A percentile compares a stretch with the other conserved stretches of the same genome.
These are phyloP conservation scores for Diaporthe ilicicola DNA, from an alignment of 2,329 filamentous ascomycete species.

Conservation along the genomic window DNA sequence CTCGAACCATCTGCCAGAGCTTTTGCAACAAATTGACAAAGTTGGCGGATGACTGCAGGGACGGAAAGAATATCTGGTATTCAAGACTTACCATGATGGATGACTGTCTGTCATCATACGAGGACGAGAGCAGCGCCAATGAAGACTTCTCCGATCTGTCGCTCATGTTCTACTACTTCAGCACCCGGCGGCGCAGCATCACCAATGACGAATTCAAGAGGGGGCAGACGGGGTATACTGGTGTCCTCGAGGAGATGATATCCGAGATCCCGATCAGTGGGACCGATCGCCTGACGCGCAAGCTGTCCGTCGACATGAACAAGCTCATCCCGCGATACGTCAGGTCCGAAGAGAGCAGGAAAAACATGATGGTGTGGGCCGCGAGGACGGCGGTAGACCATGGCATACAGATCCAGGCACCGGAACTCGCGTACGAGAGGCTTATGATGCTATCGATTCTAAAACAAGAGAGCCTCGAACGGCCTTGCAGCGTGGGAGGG, in stretches of 20 bases:
- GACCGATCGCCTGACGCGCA: constrained; percentile 32
- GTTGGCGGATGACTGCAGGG: background rate
- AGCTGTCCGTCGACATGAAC: constrained; percentile 35
- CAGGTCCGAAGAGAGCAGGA: background rate
- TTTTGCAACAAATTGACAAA: background rate
- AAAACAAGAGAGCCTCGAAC: background rate
- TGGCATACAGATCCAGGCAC: background rate
- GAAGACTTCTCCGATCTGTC: constrained; percentile 11
- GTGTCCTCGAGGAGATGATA: constrained; percentile 35
- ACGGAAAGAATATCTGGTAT: background rate
- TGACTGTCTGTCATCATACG: background rate
- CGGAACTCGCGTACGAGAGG: background rate
- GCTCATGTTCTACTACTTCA: constrained; percentile 33
- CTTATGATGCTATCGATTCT: background rate
- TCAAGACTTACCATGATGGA: background rate
- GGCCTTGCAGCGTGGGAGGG: fast-evolving
- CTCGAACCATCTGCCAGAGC: background rate
- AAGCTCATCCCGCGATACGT: constrained; percentile 28
- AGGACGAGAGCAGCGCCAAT: background rate
- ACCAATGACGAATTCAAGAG: background rate
- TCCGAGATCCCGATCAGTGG: constrained; percentile 30
- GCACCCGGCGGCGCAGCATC: constrained; percentile 19
- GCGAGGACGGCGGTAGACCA: background rate
- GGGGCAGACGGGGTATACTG: constrained; percentile 32
- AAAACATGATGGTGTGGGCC: background rate